These are phyloP conservation scores for Hemileia vastatrix DNA, from an alignment of 1,284 basidiomycete species.

Conservation along the genomic window DNA sequence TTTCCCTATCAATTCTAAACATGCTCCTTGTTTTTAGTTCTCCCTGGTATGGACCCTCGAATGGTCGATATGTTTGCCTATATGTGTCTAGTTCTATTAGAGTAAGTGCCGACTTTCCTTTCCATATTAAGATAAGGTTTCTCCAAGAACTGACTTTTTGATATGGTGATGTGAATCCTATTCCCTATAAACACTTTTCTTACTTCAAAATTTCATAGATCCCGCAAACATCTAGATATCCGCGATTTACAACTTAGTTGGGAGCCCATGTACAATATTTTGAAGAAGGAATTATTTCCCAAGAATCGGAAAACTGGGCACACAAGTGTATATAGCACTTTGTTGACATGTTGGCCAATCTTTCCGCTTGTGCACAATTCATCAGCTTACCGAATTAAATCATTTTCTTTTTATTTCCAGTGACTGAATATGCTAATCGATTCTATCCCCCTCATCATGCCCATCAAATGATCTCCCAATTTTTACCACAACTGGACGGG, in stretches of 20 bases:
- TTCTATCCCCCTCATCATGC: slow-evolving; percentile 75
- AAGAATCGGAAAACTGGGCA: slow-evolving; percentile 71
- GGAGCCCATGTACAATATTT: slow-evolving; percentile 70
- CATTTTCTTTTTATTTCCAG: slow-evolving; percentile 15
- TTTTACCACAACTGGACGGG: slow-evolving; percentile 66
- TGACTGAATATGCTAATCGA: slow-evolving; percentile 58
- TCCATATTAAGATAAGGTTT: neutral
- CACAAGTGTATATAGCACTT: slow-evolving; percentile 51
- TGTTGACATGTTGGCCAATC: neutral
- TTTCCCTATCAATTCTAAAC: neutral
- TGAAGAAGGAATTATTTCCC: slow-evolving; percentile 71
- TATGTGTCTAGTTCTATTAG: slow-evolving; percentile 61
- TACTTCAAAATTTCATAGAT: slow-evolving; percentile 49
- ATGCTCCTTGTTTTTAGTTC: slow-evolving; percentile 44
- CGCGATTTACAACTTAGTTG: slow-evolving; percentile 78
- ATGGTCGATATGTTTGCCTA: slow-evolving; percentile 62
- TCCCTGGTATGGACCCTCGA: slow-evolving; percentile 65
- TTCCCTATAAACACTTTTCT: neutral
- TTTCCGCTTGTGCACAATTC: slow-evolving; percentile 45
- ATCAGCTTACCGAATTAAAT: slow-evolving; percentile 46
- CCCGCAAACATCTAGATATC: slow-evolving; percentile 65
- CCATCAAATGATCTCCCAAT: slow-evolving; percentile 64
- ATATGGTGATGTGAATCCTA: slow-evolving; percentile 54
- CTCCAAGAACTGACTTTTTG: slow-evolving; percentile 48
- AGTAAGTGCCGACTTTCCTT: slow-evolving; percentile 48